A percentile compares a stretch with the other conserved stretches of the same genome.
phyloP scores from a whole-genome alignment of 768 basidiomycete species.

The Lentinus tigrinus region DNA sequence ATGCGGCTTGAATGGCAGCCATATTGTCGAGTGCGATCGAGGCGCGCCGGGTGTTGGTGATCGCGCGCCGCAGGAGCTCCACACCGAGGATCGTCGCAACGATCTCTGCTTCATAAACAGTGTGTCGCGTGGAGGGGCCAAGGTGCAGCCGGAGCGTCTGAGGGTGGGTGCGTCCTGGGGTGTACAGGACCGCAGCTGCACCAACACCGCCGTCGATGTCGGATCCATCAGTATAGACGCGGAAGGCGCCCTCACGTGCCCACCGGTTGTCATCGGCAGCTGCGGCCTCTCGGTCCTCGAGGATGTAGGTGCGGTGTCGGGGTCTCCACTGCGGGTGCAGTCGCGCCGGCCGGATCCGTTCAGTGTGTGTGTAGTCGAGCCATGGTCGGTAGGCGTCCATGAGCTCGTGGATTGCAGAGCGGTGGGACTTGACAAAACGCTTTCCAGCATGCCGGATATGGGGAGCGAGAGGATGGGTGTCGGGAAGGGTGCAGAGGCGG shows the following conservation, averaged over 20 bases:
- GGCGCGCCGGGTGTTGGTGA: neutral
- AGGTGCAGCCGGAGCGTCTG: constrained; percentile 17
- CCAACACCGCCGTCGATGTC: constrained; percentile 26
- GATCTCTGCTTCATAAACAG: constrained; percentile 29
- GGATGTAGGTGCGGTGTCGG: neutral
- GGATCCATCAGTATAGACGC: constrained; percentile 31
- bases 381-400: constrained; percentile 10
- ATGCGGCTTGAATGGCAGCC: neutral
- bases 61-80: constrained; percentile 21
- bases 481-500: constrained; percentile 20
- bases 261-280: neutral
- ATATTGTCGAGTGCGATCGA: neutral
- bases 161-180: neutral
- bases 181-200: constrained; percentile 27
- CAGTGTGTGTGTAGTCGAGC: constrained; percentile 1
- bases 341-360: constrained; percentile 17
- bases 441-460: constrained; percentile 5
- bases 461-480: constrained; percentile 18
- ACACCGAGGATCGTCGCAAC: constrained; percentile 27
- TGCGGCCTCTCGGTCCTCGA: constrained; percentile 3
- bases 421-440: constrained; percentile 14
- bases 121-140: constrained; percentile 22
- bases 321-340: constrained; percentile 8
- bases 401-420: constrained; percentile 21
- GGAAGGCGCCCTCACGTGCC: neutral